Base-by-base conservation (phyloP, 208 protist species). In the Balamuthia mandrillaris region DNA sequence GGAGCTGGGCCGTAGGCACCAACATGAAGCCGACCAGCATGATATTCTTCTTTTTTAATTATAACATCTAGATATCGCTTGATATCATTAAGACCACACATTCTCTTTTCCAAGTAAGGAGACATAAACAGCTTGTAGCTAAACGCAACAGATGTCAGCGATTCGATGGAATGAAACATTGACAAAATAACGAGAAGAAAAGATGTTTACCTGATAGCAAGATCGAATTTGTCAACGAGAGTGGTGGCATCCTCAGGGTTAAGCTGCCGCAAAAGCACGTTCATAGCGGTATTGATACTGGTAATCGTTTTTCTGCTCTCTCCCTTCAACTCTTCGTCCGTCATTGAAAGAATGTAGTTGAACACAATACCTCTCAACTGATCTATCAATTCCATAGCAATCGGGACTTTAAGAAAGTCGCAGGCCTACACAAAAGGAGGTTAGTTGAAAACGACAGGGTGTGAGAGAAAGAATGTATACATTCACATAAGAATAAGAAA, bases 81-180 rank as follows among this genome's bases (percentile, higher is more conserved):
- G n/a, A 92, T 88, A 31, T 92, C 89, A 61, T 37, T 68, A 39
- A 92, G 51, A 51, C 89, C 89, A 21, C 39, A 49, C 65, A 90
- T 81, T 56, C 89, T 54, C 70, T 89, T 88, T 42, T 90, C 88
- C 16, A 92, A 29, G 39, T 86, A 89, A 33, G 81, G 74, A 45
- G 87, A 88, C 37, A 75, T 82, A 39, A 92, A 86, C 52, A 82
- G 87, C 52, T 90, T 90, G 24, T 89, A 79, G 44, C 79, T 79
- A n/a, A 90, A 58, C 29, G 82, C 39, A 27, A 86, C 52, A 39
- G 41, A 82, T 6, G 52, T 60, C 52, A n/a, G 74, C 39, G 16
- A 39, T 65, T 37, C 51, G 39, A 35, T 60, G 45, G 14, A 39
- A 39, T 3, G 37, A 49, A 9, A 78, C 68, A 4, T 31, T 35